Base-by-base conservation (phyloP, 2,329 filamentous ascomycete genomes). In the Microsporum audouinii region DNA sequence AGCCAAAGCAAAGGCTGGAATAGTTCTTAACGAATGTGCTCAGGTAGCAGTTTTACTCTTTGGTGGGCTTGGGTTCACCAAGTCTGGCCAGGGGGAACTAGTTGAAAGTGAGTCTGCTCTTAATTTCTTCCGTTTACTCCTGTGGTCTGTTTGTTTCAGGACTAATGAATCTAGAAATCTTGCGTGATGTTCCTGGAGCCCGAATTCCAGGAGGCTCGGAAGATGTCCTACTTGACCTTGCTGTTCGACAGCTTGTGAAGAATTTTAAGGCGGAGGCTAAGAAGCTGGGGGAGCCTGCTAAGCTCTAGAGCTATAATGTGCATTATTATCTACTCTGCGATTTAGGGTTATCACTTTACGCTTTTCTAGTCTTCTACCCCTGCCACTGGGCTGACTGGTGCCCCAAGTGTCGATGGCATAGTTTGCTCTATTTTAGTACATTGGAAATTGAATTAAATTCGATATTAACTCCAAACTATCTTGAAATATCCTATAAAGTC, bases 31-130 rank as follows among this genome's bases (percentile, higher is more conserved):
- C 64, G 85, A 88, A 70, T 88, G 86, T 69, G 85, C 87, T 2
- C 81, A 86, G 66, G 84, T 80, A 60, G 86, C 87, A 0, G 81
- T 88, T 55, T 71, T 90, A 60, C 72, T 91, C 29, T 89, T 90
- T 70, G 88, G 88, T 2, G 88, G 88, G 1, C 88, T 86, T 69
- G 88, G 87, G 0, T 88, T 84, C 66, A 89, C 87, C 0, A 80
- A 80, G 63, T 81, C 79, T 10, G 88, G 88, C 0, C 84, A 87
- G 71, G 88, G 88, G 23, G 86, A 88, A 72, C 75, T 88, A 64
- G 80, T 83, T 36, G 87, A 90, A 71, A 82, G 85, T 82, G 76
- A 79, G 82, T 82, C 51, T 60, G 45, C 56, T 17, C 60, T 63
- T 57, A 56, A 33, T 68, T 7, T 23, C 23, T 43, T 43, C 49